Base-by-base conservation (phyloP, 805 yeast genomes). In the Scheffersomyces stipitis region DNA sequence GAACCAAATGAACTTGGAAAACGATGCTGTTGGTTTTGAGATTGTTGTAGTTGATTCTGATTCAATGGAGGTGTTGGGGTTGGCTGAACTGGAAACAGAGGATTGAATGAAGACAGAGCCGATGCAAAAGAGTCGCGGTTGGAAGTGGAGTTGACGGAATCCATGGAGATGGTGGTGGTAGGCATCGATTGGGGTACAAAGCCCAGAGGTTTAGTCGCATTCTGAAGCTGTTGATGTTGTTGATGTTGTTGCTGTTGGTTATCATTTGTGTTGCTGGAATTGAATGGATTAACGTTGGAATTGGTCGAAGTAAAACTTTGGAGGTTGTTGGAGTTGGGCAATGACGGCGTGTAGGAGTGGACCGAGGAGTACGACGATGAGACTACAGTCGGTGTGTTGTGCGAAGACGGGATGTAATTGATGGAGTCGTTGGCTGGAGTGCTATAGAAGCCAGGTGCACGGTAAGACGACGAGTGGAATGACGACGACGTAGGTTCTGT, bases 111-210 rank as follows among this genome's bases (percentile, higher is more conserved):
- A 20, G 24, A 20, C 24, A 44, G 33, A 36, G 27, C 33, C 51
- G 38, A 14, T 44, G 46, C 18, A 31, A 47, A 27, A 34, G 35
- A 18, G 45, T 29, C 16, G 16, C 26, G 16, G 32, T 26, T 13
- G 18, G 26, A 37, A 26, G 42, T 48, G 28, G 58, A 40, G 30
- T 54, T 49, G 7, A 74, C 77, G 16, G 66, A 53, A 46, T 76
- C 81, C 49, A 66, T 72, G 12, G 78, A 69, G 20, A 78, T 62
- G 44, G 35, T 64, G 40, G 84, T 78, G 3, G 84, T 78, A 7
- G 84, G 78, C 8, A 69, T 66, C 5, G 78, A 68, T 15, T 62
- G 64, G 12, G 65, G 60, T 28, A 40, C 30, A 16, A 44, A 37
- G 17, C 47, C 47, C 12, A 10, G 28, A 15, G 24, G 15, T 18